These are phyloP conservation scores for Zelopaecilomyces penicillatus DNA, from an alignment of 2,329 filamentous ascomycete species.

Conservation along the genomic window DNA sequence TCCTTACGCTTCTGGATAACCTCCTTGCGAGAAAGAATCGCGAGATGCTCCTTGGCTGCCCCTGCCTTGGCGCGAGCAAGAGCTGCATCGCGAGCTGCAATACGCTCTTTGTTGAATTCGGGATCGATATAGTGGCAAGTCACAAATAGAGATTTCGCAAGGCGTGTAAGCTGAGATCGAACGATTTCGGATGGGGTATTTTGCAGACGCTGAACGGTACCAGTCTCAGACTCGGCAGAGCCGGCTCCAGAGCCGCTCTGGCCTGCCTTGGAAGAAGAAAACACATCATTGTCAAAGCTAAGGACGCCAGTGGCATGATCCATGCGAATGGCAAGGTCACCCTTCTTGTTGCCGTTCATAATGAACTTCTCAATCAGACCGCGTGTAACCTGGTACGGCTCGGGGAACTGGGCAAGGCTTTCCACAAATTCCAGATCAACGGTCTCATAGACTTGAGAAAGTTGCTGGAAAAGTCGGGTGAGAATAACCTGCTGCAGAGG, in stretches of 20 bases:
- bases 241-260: conserved; percentile 77
- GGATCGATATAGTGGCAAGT: conserved; percentile 96
- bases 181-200: conserved; percentile 98
- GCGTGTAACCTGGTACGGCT: conserved; percentile 86
- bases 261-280: conserved; percentile 89
- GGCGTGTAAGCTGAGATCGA: conserved; percentile 82
- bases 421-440: conserved; percentile 92
- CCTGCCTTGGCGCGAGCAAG: conserved; percentile 76
- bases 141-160: conserved; percentile 84
- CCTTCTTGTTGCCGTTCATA: conserved; percentile 99
- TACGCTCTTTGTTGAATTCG: conserved; percentile 71
- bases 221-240: conserved; percentile 76
- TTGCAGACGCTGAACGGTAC: conserved; percentile 87
- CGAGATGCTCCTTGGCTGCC: conserved; percentile 83
- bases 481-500: conserved; percentile 98
- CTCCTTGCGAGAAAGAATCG: conserved; percentile 76
- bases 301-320: conserved; percentile 92
- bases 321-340: conserved; percentile 90
- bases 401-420: conserved; percentile 88
- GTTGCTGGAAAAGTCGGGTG: conserved; percentile 95
- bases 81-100: conserved; percentile 70
- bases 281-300: conserved; percentile 96
- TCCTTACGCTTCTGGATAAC: conserved; percentile 97
- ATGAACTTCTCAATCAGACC: conserved; percentile 99
- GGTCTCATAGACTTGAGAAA: conserved; percentile 98